Evolutionary conservation across 1,284 basidiomycete species (phyloP).

Genomic region (Pyrrhoderma lamaoense): DNA sequence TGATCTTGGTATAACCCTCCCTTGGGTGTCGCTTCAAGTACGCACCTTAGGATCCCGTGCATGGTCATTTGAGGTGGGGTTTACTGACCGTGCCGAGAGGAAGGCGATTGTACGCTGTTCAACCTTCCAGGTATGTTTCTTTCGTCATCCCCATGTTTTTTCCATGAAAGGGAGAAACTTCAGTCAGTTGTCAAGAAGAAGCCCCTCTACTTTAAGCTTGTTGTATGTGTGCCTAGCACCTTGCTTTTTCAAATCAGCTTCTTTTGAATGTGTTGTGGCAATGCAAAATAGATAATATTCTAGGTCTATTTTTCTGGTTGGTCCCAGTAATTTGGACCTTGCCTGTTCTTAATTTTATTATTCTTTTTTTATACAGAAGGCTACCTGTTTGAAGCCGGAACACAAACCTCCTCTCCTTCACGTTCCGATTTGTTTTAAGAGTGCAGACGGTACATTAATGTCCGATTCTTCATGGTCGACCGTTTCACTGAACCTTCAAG

Average conservation of each 20-base stretch:
- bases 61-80: conserved; percentile 71
- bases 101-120: conserved; percentile 63
- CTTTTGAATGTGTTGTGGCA: too few relatives aligned
- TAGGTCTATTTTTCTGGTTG: conserved; percentile 3
- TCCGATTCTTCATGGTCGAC: conserved; percentile 60
- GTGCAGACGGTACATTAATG: conserved; percentile 26
- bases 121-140: conserved; percentile 66
- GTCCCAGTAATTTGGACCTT: conserved; percentile 7
- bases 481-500: conserved; percentile 53
- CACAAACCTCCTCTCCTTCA: conserved; percentile 51
- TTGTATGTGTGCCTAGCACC: background rate
- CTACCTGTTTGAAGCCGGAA: conserved; percentile 43
- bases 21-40: conserved; percentile 72
- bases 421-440: conserved; percentile 65
- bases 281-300: too few relatives aligned
- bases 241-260: too few relatives aligned
- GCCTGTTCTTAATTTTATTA: conserved; percentile 1
- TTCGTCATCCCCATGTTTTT: background rate
- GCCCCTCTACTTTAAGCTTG: background rate
- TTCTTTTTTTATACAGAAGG: conserved; percentile 39
- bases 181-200: background rate
- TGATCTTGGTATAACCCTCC: conserved; percentile 62
- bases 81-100: conserved; percentile 56
- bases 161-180: background rate
- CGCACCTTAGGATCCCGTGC: conserved; percentile 53